Conservation (phyloP, 148 eudicot species). For the Arbutus unedo region DNA sequence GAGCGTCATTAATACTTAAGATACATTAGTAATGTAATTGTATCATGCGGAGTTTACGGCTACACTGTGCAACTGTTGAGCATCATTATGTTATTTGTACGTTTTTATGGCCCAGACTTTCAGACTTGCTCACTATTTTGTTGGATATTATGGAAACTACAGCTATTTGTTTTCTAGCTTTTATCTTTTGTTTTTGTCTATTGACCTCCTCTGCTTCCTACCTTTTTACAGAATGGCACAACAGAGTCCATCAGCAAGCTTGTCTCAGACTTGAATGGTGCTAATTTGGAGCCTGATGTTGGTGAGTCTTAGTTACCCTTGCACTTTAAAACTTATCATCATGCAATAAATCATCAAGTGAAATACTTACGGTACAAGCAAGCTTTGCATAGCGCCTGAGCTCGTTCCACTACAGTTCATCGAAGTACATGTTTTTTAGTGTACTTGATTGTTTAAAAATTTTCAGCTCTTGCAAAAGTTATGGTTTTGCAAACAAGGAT, state of each 20-base stretch:
- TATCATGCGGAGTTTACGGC: neutral
- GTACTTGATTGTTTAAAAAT: neutral
- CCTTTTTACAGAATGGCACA: constrained; percentile 69
- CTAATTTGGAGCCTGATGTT: constrained; percentile 86
- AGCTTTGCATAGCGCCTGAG: neutral
- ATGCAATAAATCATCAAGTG: neutral
- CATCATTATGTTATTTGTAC: neutral
- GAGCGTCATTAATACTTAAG: too few species aligned
- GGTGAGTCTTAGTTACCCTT: constrained; percentile 44
- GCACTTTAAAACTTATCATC: neutral
- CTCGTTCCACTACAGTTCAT: neutral
- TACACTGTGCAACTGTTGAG: neutral
- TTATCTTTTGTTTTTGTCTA: neutral
- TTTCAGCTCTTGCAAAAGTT: neutral
- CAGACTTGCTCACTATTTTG: neutral
- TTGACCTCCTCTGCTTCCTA: constrained; percentile 15
- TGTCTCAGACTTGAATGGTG: constrained; percentile 79
- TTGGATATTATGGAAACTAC: neutral
- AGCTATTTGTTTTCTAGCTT: neutral
- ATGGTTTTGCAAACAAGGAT: neutral
- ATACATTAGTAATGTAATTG: neutral
- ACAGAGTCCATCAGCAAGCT: constrained; percentile 89
- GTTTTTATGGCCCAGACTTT: neutral
- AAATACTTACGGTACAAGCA: neutral
- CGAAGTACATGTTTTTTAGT: neutral